Base-by-base conservation (phyloP, 176 grass and related monocot genomes). In the Pontederia crassipes region DNA sequence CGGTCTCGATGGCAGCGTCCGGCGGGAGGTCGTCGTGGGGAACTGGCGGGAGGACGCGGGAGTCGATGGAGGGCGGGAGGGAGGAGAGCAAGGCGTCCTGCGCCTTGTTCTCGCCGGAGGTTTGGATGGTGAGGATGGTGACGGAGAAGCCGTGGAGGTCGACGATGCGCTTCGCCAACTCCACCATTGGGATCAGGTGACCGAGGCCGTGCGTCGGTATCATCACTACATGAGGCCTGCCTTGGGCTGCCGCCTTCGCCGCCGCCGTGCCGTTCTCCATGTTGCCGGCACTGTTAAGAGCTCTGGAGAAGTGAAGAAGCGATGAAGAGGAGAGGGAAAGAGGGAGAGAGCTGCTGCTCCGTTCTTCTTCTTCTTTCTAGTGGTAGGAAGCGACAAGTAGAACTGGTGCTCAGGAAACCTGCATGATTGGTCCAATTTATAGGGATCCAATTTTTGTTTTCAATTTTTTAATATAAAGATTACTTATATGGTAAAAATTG, bases 121-220 rank as follows among this genome's bases (percentile, higher is more conserved):
- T 68, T 1, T 76, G 55, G 10, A 76, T 68, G 70, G 86, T 79
- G 69, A 95, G 58, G 70, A 95, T 28, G 26, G 82, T 95, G 53
- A 84, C 66, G 35, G 66, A 69, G 51, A 95, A 74, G 55, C 64
- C 81, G 26, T 83, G 68, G 29, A 69, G 64, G 28, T 62, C 10
- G 35, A 86, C 85, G 11, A 95, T 61, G 28, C 54, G 67, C 61
- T 81, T 81, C 8, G 85, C 82, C 2, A 89, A 75, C 73, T 95
- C 85, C 0, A 58, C 58, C 46, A 89, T 53, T 3, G 85, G 85
- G 49, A 89, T 95, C 45, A 95, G 78, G 54, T 88, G 85, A 14
- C 89, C 89, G 60, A 88, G 72, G 56, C 85, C 86, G 28, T 84
- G 85, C 46, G 81, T 88, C 29, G 81, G 49, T 1, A 95, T 56